Evolutionary conservation across 805 yeast species (phyloP), one percentile per base, ranked within the genome.

Genomic region (Ogataea nonfermentans): DNA sequence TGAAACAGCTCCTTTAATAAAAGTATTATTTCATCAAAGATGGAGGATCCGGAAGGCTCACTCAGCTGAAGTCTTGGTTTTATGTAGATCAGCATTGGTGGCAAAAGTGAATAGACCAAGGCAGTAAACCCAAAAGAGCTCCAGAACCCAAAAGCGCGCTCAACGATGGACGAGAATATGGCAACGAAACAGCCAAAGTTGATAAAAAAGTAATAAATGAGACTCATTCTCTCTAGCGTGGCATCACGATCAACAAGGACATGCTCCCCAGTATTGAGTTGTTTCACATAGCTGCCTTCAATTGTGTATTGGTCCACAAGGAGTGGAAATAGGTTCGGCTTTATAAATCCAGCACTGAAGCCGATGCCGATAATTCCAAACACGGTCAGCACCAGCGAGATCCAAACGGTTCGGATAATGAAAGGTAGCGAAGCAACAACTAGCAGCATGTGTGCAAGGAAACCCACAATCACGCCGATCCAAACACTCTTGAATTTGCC

Each of bases 241-340:
- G 73, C 64, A 49, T 68, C 66, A 27, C 71, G 62, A 46, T 71
- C 76, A 19, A 72, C 62, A 47, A 85, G 73, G 17, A 84, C 89
- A 25, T 71, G 67, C 53, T 77, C 80, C 2, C 78, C 78, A 15
- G 50, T 20, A 4, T 82, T 74, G 30, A 72, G 72, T 77, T 48
- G 72, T 68, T 40, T 71, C 61, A 59, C 74, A 72, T 41, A 73
- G 40, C 78, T 81, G 48, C 71, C 70, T 29, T 74, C 66, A 54
- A 73, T 68, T 26, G 78, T 73, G 58, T 79, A 79, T 61, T 81
- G 88, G 50, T 82, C 86, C 62, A 72, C 63, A 29, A 72, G 50
- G 33, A 72, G 57, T 4, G 77, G 77, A 44, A 71, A 61, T 34
- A 74, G 62, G 52, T 74, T 74, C 15, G 79, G 74, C 47, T 75